Evolutionary conservation across 148 eudicot species (phyloP).

Genomic region (Linanthus parryae): DNA sequence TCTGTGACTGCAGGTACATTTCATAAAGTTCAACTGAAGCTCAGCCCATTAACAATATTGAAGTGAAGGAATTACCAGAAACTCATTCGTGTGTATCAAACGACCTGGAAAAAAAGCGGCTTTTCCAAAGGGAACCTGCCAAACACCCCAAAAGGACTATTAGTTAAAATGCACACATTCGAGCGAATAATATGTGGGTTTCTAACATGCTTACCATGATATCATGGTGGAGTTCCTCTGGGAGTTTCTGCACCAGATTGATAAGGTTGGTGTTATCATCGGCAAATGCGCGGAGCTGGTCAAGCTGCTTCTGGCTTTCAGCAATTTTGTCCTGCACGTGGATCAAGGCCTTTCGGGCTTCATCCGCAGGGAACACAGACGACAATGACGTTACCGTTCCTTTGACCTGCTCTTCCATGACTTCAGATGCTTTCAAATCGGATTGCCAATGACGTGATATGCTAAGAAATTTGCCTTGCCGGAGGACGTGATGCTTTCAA

Average conservation of each 20-base stretch:
- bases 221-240: slow-evolving; percentile 74
- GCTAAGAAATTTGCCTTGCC: too few species aligned
- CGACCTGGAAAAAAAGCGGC: slow-evolving; percentile 93
- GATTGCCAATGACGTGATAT: too few species aligned
- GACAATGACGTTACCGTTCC: slow-evolving; percentile 75
- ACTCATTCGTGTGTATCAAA: slow-evolving; percentile 82
- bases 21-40: background rate
- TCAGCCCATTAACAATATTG: too few species aligned
- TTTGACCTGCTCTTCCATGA: slow-evolving; percentile 21
- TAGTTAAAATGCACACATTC: background rate
- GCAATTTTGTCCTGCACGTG: slow-evolving; percentile 44
- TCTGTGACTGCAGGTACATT: background rate
- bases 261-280: slow-evolving; percentile 53
- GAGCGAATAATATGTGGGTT: background rate
- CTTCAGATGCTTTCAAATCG: too few species aligned
- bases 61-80: slow-evolving; percentile 44
- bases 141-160: slow-evolving; percentile 10
- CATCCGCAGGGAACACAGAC: slow-evolving; percentile 51
- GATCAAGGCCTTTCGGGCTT: slow-evolving; percentile 55
- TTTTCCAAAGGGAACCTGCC: slow-evolving; percentile 91
- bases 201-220: slow-evolving; percentile 40
- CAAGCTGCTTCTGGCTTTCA: slow-evolving; percentile 39
- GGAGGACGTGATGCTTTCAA: too few species aligned
- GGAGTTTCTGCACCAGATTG: slow-evolving; percentile 70
- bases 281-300: slow-evolving; percentile 30